A percentile compares a stretch with the other conserved stretches of the same genome.
These are phyloP conservation scores for Aspergillus candidus DNA, from an alignment of 2,329 filamentous ascomycete genomes.

Conservation along the genomic window DNA sequence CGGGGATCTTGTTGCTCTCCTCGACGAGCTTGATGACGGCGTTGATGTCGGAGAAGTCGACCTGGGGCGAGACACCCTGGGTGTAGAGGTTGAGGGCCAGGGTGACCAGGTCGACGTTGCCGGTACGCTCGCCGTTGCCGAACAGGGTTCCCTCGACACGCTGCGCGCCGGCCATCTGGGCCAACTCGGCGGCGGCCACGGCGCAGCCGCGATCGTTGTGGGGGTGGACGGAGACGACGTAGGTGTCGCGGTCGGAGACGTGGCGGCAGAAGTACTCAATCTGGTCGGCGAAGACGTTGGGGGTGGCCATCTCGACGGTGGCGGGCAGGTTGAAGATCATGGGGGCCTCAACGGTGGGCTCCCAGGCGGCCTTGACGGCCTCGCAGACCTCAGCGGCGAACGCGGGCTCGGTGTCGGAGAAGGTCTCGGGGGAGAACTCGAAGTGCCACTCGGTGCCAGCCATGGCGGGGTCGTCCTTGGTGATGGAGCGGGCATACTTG, in stretches of 20 bases:
- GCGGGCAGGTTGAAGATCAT: constrained; percentile 97
- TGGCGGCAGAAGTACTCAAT: constrained; percentile 91
- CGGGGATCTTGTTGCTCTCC: constrained; percentile 87
- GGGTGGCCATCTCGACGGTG: constrained; percentile 90
- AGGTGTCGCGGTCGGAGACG: constrained; percentile 77
- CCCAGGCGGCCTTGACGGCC: constrained; percentile 92
- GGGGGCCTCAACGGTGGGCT: constrained; percentile 66
- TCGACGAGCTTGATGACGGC: constrained; percentile 84
- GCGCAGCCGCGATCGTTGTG: constrained; percentile 93
- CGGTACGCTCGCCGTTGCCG: constrained; percentile 90
- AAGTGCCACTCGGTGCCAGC: constrained; percentile 53
- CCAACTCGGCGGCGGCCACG: constrained; percentile 82
- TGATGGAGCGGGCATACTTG: constrained; percentile 79
- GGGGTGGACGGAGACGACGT: constrained; percentile 83
- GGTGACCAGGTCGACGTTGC: constrained; percentile 92
- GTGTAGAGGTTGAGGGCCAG: constrained; percentile 91
- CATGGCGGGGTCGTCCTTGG: constrained; percentile 63
- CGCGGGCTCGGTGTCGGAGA: constrained; percentile 83
- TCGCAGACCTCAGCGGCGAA: constrained; percentile 80
- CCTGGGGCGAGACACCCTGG: constrained; percentile 74
- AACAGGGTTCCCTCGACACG: constrained; percentile 91
- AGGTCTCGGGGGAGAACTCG: constrained; percentile 54
- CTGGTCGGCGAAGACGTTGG: constrained; percentile 92
- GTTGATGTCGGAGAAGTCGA: constrained; percentile 89
- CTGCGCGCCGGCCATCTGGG: constrained; percentile 93